Evolutionary conservation across 2,329 filamentous ascomycete species (phyloP), one percentile per base, ranked within the genome.

Genomic region (Paracoccidioides brasiliensis): DNA sequence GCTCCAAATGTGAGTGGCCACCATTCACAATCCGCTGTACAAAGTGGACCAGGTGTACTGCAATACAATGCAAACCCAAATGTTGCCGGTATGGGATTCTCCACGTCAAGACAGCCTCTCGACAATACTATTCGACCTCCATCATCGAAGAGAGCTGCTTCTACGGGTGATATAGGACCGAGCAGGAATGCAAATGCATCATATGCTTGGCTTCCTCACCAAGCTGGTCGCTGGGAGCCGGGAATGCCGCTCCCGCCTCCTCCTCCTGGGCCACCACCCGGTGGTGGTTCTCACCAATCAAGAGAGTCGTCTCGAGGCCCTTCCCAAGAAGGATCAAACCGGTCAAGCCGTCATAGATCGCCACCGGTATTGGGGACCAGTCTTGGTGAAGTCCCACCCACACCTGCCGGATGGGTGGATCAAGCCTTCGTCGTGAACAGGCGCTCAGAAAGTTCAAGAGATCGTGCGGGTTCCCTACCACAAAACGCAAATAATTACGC

Each of bases 211-310:
- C 37, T 22, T 33, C 45, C 4, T 52, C 44, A 28, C 66, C 42
- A 64, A 63, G 48, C 62, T 56, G 44, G 55, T 59, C 59, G 67
- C 51, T 75, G 73, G 74, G 68, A 65, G 50, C 70, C 70, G 22
- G 73, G 73, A 22, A 74, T 75, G 72, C 72, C 73, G 33, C 67
- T 76, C 37, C 74, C 74, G 33, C 73, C 73, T 40, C 74, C 74
- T 8, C 74, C 74, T 52, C 73, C 74, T 38, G 72, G 73, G 1
- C 74, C 74, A 30, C 74, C 74, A 15, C 73, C 73, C 4, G 59
- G 64, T 43, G 60, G 37, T 43, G 15, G n/a, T 12, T 30, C n/a
- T 14, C 32, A 35, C 22, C 38, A 42, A 38, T 43, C 37, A 9
- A 35, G 48, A 15, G 40, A 41, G n/a, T 52, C 54, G 28, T 52